phyloP scores from a whole-genome alignment of 192 early-diverging fungal species.

The Backusella liffmaniae region DNA sequence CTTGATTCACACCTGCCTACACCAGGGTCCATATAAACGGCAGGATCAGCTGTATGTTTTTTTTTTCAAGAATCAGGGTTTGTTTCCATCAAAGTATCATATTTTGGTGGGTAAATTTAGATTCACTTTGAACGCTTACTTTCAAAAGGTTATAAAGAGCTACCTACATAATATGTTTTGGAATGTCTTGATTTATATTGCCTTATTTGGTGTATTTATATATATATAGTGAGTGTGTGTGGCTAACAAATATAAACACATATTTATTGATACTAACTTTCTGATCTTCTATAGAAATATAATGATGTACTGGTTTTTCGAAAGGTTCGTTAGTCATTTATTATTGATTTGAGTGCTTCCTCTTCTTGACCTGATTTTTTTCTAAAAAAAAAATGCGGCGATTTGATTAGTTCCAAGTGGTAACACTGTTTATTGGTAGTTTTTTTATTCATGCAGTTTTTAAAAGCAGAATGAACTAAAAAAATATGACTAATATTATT shows the following conservation, averaged over 20 bases:
- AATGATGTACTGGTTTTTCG: too few species aligned
- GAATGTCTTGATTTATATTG: neutral
- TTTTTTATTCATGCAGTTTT: neutral
- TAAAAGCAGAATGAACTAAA: neutral
- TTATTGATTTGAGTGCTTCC: neutral
- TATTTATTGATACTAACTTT: too few species aligned
- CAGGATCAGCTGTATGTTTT: neutral
- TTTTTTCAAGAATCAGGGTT: neutral
- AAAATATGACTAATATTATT: constrained; percentile 5
- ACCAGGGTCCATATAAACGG: neutral
- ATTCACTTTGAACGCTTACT: neutral
- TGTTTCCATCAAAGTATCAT: neutral
- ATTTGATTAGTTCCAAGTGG: neutral
- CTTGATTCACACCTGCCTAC: neutral
- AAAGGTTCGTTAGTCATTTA: too few species aligned
- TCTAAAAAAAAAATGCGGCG: neutral
- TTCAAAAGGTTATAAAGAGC: neutral
- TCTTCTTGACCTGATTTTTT: neutral
- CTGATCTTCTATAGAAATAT: too few species aligned
- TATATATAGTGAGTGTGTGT: neutral
- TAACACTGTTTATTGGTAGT: neutral
- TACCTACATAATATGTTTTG: neutral
- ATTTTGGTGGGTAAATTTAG: neutral
- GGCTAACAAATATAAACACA: too few species aligned
- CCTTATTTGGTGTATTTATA: neutral